phyloP scores from a whole-genome alignment of 331 rosid species.

The Ulmus americana region DNA sequence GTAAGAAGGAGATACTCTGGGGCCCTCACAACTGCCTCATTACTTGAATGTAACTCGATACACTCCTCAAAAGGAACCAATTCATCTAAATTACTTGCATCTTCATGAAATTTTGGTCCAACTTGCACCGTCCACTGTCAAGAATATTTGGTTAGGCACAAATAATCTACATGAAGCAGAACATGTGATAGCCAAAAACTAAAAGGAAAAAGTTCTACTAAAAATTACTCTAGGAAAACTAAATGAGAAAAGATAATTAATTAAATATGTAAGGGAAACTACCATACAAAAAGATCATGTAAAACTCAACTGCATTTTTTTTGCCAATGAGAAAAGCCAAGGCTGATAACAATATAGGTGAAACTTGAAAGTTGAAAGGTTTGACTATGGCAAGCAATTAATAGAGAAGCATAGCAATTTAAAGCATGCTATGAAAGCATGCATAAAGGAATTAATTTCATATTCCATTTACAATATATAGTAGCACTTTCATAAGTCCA shows the following conservation, averaged over 20 bases:
- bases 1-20: slow-evolving; percentile 86
- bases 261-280: not conserved
- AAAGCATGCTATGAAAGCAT: not conserved
- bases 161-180: slow-evolving; percentile 2
- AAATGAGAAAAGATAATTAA: not conserved
- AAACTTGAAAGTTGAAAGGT: not conserved
- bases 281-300: not conserved
- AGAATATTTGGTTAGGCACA: slow-evolving; percentile 21
- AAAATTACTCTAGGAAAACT: not conserved
- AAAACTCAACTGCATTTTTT: not conserved
- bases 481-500: slow-evolving; percentile 11
- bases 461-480: not conserved
- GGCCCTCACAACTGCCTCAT: slow-evolving; percentile 58
- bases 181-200: not conserved
- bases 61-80: slow-evolving; percentile 92
- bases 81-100: slow-evolving; percentile 71
- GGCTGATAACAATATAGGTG: not conserved
- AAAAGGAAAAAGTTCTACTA: not conserved
- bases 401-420: too few relatives aligned
- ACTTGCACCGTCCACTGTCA: slow-evolving; percentile 89
- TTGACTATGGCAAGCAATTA: not conserved
- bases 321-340: not conserved
- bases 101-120: slow-evolving; percentile 86
- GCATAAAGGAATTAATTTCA: not conserved
- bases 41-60: slow-evolving; percentile 68